Conservation (phyloP, 768 basidiomycete species). For the Macrocybe gigantea region DNA sequence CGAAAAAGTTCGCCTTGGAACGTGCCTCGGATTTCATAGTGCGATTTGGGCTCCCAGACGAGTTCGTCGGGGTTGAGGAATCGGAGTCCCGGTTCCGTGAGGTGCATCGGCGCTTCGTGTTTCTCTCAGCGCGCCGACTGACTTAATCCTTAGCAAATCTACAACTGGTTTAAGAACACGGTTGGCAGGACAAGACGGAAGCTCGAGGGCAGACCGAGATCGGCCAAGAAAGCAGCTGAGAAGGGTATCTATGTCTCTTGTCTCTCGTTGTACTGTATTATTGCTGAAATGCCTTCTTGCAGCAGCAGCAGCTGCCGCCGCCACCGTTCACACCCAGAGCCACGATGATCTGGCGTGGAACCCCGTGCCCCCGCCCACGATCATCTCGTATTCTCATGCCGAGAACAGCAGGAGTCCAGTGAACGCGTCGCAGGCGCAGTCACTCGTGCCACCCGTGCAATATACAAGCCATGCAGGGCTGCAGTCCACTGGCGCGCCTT, state of each 20-base stretch:
- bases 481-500: constrained; percentile 25
- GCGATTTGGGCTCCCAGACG: constrained; percentile 51
- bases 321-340: constrained; percentile 11
- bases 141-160: constrained; percentile 47
- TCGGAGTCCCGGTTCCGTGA: constrained; percentile 57
- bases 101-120: constrained; percentile 25
- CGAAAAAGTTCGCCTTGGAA: constrained; percentile 64
- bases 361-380: constrained; percentile 27
- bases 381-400: constrained; percentile 34
- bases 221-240: constrained; percentile 46
- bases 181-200: constrained; percentile 56
- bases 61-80: constrained; percentile 50
- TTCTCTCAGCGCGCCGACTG: no score
- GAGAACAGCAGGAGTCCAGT: constrained; percentile 31
- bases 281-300: no score
- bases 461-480: constrained; percentile 24
- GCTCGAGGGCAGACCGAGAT: constrained; percentile 47
- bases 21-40: constrained; percentile 55
- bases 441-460: constrained; percentile 31
- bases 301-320: background rate
- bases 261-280: no score
- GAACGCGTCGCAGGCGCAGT: constrained; percentile 17
- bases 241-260: constrained; percentile 28
- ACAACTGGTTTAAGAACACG: constrained; percentile 73
- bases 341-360: constrained; percentile 29